Conservation (phyloP, 345 rosid genomes). For the Cardamine resedifolia region DNA sequence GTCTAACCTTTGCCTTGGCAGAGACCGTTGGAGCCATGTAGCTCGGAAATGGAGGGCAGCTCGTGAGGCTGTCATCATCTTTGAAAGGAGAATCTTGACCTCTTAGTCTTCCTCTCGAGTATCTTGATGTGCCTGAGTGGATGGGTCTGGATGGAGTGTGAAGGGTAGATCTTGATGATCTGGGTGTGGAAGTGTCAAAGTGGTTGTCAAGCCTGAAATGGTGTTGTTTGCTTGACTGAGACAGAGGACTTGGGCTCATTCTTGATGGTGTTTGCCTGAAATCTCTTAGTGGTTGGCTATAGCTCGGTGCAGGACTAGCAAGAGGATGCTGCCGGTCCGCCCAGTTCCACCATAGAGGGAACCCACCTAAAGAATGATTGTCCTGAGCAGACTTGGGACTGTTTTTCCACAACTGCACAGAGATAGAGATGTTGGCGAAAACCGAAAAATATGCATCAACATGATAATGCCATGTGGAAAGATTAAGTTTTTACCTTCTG, state of each 20-base stretch:
- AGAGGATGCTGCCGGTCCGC: constrained; percentile 67
- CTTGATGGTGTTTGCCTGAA: constrained; percentile 42
- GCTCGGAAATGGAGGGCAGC: constrained; percentile 95
- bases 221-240: constrained; percentile 49
- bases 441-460: neutral
- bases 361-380: constrained; percentile 51
- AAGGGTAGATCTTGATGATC: constrained; percentile 59
- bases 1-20: constrained; percentile 76
- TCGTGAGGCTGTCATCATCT: constrained; percentile 88
- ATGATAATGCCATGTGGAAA: constrained; percentile 11
- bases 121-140: constrained; percentile 57
- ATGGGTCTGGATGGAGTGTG: constrained; percentile 44
- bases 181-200: constrained; percentile 44
- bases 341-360: constrained; percentile 99
- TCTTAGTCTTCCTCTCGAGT: constrained; percentile 62
- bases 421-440: constrained; percentile 15
- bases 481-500: constrained; percentile 58
- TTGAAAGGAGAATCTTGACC: constrained; percentile 61
- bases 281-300: constrained; percentile 36
- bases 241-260: constrained; percentile 62
- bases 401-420: constrained; percentile 60
- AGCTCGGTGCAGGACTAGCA: constrained; percentile 47
- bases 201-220: constrained; percentile 40
- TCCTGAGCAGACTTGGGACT: constrained; percentile 45
- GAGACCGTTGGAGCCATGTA: constrained; percentile 93